Base-by-base conservation (phyloP, 257 asterid species). In the Penstemon barbatus region DNA sequence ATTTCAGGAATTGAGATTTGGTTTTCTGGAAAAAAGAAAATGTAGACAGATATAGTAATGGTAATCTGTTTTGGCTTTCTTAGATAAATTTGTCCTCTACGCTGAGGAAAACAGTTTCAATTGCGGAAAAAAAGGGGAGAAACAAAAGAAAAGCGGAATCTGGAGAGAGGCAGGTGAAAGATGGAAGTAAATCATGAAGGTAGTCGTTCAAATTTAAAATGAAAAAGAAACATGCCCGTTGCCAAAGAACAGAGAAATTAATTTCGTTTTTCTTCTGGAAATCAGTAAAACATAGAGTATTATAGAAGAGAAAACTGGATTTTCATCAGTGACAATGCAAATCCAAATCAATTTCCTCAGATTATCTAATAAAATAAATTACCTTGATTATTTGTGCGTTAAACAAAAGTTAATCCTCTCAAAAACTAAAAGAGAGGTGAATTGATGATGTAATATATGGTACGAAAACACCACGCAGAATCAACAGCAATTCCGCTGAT, bases 401-500 rank as follows among this genome's bases (percentile, higher is more conserved):
- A 48, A 64, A 44, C 52, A 15, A 42, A 38, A 45, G 65, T 33
- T 49, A 39, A 33, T 49, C 65, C 63, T 63, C 9, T 3, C 25
- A 19, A 63, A 3, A 66, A 54, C 71, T 62, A 55, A 59, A 45
- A 38, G 48, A 33, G 53, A 48, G 62, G 43, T 57, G 64, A 60
- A 48, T 65, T 10, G 55, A 48, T 49, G 18, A 15, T 15, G 18
- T 15, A 15, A 15, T 15, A 15, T 15, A 15, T 0, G 18, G 18
- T 15, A 15, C 18, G 18, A 15, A 15, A 15, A 15, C 18, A 15
- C 18, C 18, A 15, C 18, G 36, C 62, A 8, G 18, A 65, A 57
- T 64, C 52, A 42, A 48, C 57, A 70, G 64, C 71, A 63, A 64
- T 58, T 54, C 73, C 46, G 73, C 76, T 75, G 79, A 57, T 78